Evolutionary conservation across 2,329 filamentous ascomycete genomes (phyloP).

Genomic region (Sporothrix dimorphospora): DNA sequence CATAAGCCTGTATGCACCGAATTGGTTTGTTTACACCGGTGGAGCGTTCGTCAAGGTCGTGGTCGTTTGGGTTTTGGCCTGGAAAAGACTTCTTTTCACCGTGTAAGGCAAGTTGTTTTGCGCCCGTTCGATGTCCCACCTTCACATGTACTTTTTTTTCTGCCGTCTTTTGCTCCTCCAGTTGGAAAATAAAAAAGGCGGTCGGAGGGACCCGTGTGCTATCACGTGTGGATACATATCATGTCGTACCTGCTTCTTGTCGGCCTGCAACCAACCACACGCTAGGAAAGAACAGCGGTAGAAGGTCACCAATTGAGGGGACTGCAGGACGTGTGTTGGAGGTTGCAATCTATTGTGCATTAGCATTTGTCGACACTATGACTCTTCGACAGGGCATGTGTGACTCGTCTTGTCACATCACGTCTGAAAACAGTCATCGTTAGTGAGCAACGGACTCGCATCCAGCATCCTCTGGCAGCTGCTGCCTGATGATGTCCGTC

Average conservation of each 20-base stretch:
- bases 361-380: conserved; percentile 11
- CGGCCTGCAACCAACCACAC: not conserved
- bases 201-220: not conserved
- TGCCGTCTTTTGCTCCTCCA: not conserved
- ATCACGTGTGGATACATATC: not conserved
- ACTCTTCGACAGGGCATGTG: conserved; percentile 4
- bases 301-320: not conserved
- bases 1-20: not conserved
- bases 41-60: not conserved
- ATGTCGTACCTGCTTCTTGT: not conserved
- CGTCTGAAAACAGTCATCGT: conserved; percentile 9
- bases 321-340: not conserved
- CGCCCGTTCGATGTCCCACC: not conserved
- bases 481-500: not conserved
- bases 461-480: not conserved
- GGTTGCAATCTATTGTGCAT: conserved; percentile 10
- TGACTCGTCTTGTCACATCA: not conserved
- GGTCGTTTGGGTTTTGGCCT: not conserved
- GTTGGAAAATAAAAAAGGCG: not conserved
- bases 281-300: conserved; percentile 17
- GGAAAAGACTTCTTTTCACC: not conserved
- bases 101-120: not conserved
- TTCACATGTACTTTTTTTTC: conserved; percentile 19
- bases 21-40: not conserved
- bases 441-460: not conserved